These are phyloP conservation scores for Cladosporium austrohemisphaericum DNA, from an alignment of 2,329 filamentous ascomycete species.

Conservation along the genomic window DNA sequence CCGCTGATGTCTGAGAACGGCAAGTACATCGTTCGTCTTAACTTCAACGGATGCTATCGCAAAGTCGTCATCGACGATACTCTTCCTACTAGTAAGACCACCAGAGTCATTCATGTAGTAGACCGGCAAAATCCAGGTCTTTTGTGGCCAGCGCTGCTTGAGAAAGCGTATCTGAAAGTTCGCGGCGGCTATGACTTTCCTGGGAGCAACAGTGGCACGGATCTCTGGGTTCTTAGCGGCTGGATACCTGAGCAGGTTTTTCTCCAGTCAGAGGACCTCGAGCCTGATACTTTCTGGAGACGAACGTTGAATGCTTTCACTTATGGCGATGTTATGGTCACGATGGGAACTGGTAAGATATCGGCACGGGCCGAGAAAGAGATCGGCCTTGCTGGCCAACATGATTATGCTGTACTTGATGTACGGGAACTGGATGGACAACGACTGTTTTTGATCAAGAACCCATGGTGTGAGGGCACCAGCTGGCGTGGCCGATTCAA, in stretches of 20 bases:
- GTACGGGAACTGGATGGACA: constrained; percentile 63
- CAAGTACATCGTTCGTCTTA: constrained; percentile 86
- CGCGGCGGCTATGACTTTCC: constrained; percentile 96
- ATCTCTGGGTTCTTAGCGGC: constrained; percentile 85
- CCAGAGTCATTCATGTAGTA: constrained; percentile 77
- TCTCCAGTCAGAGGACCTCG: constrained; percentile 77
- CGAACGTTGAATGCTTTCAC: constrained; percentile 71
- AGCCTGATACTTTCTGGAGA: constrained; percentile 72
- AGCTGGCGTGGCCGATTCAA: constrained; percentile 60
- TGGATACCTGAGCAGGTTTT: constrained; percentile 98
- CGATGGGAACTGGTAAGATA: constrained; percentile 82
- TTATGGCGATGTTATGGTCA: constrained; percentile 78
- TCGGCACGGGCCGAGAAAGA: constrained; percentile 71
- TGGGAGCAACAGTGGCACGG: constrained; percentile 93
- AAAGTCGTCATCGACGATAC: constrained; percentile 86
- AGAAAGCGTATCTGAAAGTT: constrained; percentile 95
- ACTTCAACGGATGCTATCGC: constrained; percentile 92
- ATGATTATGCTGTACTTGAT: constrained; percentile 89
- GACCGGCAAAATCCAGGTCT: constrained; percentile 78
- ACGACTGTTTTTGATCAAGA: constrained; percentile 79
- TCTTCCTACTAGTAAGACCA: constrained; percentile 71
- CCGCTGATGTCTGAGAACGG: constrained; percentile 71
- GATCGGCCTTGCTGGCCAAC: constrained; percentile 79
- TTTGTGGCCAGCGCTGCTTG: constrained; percentile 86
- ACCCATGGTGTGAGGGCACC: constrained; percentile 86